Conservation (phyloP, 1,139 yeast species). For the Taiozyma sp. region DNA sequence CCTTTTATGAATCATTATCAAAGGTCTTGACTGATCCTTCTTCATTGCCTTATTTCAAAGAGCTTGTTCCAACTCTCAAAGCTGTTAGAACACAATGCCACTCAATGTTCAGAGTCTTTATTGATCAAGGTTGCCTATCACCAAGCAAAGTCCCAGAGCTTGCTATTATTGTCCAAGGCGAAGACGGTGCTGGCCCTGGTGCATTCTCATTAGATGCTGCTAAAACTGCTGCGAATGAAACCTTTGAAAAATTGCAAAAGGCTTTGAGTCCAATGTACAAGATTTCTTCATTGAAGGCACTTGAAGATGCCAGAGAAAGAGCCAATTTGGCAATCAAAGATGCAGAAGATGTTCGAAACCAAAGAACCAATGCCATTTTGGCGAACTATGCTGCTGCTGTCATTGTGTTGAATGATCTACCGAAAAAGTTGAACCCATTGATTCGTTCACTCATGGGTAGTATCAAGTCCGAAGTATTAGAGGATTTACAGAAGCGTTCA, state of each 20-base stretch:
- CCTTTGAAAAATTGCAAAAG: constrained; percentile 61
- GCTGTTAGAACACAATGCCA: constrained; percentile 86
- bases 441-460: constrained; percentile 93
- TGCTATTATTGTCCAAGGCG: constrained; percentile 92
- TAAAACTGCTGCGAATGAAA: constrained; percentile 59
- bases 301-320: constrained; percentile 77
- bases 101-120: constrained; percentile 73
- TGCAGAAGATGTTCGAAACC: constrained; percentile 49
- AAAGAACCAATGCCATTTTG: constrained; percentile 59
- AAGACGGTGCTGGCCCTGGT: constrained; percentile 89
- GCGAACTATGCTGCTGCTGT: constrained; percentile 78
- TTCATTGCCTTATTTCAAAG: constrained; percentile 60
- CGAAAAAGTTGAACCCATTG: constrained; percentile 82
- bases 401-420: constrained; percentile 54
- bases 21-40: constrained; percentile 43
- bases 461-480: constrained; percentile 70
- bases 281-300: constrained; percentile 64
- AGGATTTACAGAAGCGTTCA: constrained; percentile 63
- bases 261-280: constrained; percentile 68
- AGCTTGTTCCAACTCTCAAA: constrained; percentile 80
- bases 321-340: constrained; percentile 65
- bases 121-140: constrained; percentile 70
- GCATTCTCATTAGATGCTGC: constrained; percentile 85
- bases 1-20: constrained; percentile 33
- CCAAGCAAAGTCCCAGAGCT: constrained; percentile 76